These are phyloP conservation scores for Sporothrix curviconia DNA, from an alignment of 2,329 filamentous ascomycete genomes.

Conservation along the genomic window DNA sequence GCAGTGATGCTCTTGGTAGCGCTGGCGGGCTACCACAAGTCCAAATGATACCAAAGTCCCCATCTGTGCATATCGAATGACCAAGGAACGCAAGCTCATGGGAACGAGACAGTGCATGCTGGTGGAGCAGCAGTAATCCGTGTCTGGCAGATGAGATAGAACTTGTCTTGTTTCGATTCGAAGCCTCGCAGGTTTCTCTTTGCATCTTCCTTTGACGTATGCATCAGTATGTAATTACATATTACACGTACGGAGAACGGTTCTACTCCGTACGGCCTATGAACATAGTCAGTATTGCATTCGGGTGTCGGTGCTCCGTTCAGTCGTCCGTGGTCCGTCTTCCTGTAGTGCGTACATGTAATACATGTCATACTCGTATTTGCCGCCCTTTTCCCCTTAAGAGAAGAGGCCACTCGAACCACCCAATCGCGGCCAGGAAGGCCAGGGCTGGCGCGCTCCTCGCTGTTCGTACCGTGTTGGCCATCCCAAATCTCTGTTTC, in stretches of 20 bases:
- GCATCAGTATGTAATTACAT: no score
- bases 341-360: background rate
- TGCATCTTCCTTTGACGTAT: no score
- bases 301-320: no score
- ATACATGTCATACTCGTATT: no score
- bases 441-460: no score
- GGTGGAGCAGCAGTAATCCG: background rate
- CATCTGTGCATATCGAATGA: background rate
- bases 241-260: no score
- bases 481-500: slow-evolving; percentile 27
- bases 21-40: no score
- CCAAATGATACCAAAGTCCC: no score
- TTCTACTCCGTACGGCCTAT: no score
- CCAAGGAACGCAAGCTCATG: background rate
- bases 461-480: background rate
- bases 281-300: no score
- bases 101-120: background rate
- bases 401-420: no score
- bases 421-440: background rate
- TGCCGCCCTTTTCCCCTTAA: background rate
- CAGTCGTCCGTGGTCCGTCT: background rate
- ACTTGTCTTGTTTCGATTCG: background rate
- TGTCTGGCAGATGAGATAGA: background rate
- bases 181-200: background rate
- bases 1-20: no score